Evolutionary conservation across 371 early-diverging fungal species (phyloP).

Genomic region (Mycotypha africana): DNA sequence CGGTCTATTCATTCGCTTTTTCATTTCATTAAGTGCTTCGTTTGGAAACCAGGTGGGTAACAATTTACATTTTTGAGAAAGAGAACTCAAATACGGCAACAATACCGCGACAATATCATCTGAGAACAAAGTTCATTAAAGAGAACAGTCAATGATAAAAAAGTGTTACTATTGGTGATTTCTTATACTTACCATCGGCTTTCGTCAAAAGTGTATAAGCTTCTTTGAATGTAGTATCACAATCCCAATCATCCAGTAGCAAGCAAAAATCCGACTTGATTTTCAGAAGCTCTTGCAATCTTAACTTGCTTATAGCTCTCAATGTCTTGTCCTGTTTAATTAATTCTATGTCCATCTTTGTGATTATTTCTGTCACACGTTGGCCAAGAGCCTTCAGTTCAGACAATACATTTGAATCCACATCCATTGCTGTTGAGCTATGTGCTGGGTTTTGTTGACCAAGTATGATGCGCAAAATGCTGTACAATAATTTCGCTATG

Average conservation of each 20-base stretch:
- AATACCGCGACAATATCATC: constrained; percentile 15
- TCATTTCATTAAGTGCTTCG: constrained; percentile 9
- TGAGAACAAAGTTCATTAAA: no score
- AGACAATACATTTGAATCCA: constrained; percentile 5
- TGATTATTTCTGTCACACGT: constrained; percentile 4
- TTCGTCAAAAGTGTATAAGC: constrained; percentile 9
- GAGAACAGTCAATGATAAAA: no score
- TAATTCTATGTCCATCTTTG: constrained; percentile 3
- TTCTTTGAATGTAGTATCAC: constrained; percentile 14
- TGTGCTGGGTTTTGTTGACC: not conserved
- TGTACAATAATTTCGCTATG: constrained; percentile 12
- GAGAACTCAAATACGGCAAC: constrained; percentile 20
- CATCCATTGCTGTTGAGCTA: constrained; percentile 10
- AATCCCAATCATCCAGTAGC: constrained; percentile 14
- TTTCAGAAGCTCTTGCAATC: constrained; percentile 16
- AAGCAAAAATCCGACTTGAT: constrained; percentile 17
- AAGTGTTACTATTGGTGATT: no score
- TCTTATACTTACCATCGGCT: constrained; percentile 17
- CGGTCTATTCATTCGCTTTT: constrained; percentile 8
- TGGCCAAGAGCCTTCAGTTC: constrained; percentile 2
- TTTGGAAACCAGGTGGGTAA: constrained; percentile 19
- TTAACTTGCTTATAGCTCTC: not conserved
- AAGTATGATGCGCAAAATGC: constrained; percentile 9
- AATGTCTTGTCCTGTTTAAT: not conserved
- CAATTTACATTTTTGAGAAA: constrained; percentile 13